A percentile compares a stretch with the other conserved stretches of the same genome.
phyloP scores from a whole-genome alignment of 106 monocot genomes.

The Posidonia australis region DNA sequence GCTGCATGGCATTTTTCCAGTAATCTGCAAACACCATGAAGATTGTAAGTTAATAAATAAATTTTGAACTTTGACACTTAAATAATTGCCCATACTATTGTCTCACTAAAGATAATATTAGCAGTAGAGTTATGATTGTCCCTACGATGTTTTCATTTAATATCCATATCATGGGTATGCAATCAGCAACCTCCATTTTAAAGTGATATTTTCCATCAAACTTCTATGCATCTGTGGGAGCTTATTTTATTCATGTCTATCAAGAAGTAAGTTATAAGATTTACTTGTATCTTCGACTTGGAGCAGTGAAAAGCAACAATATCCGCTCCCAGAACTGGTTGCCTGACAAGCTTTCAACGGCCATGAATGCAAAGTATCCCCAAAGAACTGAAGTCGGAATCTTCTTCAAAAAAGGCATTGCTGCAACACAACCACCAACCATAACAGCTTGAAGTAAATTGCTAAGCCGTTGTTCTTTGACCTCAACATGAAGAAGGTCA shows the following conservation, averaged over 20 bases:
- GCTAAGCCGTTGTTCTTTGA: conserved; percentile 35
- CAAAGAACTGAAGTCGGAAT: conserved; percentile 38
- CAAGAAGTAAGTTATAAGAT: background rate
- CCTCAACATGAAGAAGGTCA: conserved; percentile 32
- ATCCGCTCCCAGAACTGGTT: conserved; percentile 45
- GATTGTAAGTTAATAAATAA: background rate
- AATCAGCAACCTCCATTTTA: too few relatives aligned
- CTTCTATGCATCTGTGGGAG: too few relatives aligned
- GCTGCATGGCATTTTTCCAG: conserved; percentile 26
- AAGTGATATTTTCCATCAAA: too few relatives aligned
- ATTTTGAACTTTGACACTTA: background rate
- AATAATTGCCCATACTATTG: too few relatives aligned
- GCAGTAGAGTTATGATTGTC: too few relatives aligned
- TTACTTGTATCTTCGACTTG: conserved; percentile 41
- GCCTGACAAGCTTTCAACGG: conserved; percentile 35
- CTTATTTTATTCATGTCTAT: too few relatives aligned
- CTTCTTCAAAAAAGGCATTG: conserved; percentile 36
- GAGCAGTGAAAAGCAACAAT: conserved; percentile 31
- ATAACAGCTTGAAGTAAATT: conserved; percentile 30
- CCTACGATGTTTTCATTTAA: too few relatives aligned
- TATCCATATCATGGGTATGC: too few relatives aligned
- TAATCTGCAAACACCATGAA: conserved; percentile 9
- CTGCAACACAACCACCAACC: conserved; percentile 33
- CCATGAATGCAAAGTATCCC: conserved; percentile 46
- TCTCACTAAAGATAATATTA: too few relatives aligned